Evolutionary conservation across 2,329 filamentous ascomycete species (phyloP).

Genomic region (Scedosporium dehoogii): DNA sequence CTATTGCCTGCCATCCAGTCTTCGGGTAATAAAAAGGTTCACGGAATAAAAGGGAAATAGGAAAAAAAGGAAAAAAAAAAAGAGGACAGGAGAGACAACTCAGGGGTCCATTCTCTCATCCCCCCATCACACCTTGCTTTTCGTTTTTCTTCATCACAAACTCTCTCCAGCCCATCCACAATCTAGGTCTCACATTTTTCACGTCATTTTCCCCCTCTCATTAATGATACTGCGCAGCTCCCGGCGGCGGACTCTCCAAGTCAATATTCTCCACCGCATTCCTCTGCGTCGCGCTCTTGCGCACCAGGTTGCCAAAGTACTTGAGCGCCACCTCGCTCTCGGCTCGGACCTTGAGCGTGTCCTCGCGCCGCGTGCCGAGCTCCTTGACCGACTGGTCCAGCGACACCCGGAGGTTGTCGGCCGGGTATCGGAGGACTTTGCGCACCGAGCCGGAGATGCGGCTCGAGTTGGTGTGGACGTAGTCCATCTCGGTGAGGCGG

Average conservation of each 20-base stretch:
- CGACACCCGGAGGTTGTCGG: constrained; percentile 73
- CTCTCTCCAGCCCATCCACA: neutral
- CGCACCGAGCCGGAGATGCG: constrained; percentile 81
- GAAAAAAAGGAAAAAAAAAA: neutral
- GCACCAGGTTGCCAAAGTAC: constrained; percentile 81
- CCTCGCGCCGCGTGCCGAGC: constrained; percentile 65
- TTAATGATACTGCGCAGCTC: constrained; percentile 3
- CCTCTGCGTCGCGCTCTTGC: constrained; percentile 47
- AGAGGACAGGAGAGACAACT: neutral
- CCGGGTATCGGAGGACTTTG: constrained; percentile 78
- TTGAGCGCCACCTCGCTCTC: constrained; percentile 83
- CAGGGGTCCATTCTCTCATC: neutral
- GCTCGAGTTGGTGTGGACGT: constrained; percentile 77
- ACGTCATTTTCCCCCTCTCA: neutral
- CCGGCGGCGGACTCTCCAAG: constrained; percentile 38
- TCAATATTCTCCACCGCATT: constrained; percentile 41
- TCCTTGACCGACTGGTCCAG: constrained; percentile 81
- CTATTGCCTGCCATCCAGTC: neutral
- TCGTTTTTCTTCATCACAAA: neutral
- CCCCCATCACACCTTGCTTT: neutral
- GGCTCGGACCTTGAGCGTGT: constrained; percentile 68
- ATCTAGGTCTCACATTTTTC: neutral
- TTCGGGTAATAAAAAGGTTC: neutral
- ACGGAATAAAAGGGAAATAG: neutral
- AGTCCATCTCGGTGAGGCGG: constrained; percentile 76